These are phyloP conservation scores for Panaeolus papilionaceus DNA, from an alignment of 768 basidiomycete genomes.

Conservation along the genomic window DNA sequence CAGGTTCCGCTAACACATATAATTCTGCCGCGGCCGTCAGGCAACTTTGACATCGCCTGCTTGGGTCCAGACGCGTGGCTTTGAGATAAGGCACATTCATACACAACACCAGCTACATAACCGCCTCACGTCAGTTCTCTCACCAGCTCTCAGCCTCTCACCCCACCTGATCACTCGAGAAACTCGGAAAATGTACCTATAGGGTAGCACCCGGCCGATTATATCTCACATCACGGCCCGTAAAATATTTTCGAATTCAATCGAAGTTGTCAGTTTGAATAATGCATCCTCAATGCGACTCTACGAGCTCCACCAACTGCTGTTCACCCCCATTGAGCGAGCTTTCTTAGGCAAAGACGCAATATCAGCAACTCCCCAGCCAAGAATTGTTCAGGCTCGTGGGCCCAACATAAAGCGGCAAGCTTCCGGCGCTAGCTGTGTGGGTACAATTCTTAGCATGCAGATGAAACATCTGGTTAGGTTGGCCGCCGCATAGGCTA, in stretches of 20 bases:
- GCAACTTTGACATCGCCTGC: constrained; percentile 3
- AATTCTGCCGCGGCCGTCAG: background rate
- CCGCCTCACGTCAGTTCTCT: background rate
- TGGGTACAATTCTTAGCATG: background rate
- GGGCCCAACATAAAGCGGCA: background rate
- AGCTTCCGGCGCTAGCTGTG: background rate
- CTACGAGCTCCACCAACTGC: no score
- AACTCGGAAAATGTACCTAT: background rate
- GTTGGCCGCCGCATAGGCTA: no score
- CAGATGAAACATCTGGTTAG: background rate
- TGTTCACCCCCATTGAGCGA: no score
- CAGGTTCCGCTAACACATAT: background rate
- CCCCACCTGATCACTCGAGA: background rate
- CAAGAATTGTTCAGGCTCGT: background rate
- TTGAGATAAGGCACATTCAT: constrained; percentile 1
- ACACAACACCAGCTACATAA: background rate
- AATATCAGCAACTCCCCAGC: no score
- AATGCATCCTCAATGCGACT: no score
- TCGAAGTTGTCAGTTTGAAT: background rate
- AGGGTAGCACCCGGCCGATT: background rate
- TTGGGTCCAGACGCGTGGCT: background rate
- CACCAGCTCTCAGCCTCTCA: background rate
- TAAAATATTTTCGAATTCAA: background rate
- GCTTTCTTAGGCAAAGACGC: no score
- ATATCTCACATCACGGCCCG: background rate